Evolutionary conservation across 495 filamentous ascomycete species (phyloP).

Genomic region (Pyrenula aspistea): DNA sequence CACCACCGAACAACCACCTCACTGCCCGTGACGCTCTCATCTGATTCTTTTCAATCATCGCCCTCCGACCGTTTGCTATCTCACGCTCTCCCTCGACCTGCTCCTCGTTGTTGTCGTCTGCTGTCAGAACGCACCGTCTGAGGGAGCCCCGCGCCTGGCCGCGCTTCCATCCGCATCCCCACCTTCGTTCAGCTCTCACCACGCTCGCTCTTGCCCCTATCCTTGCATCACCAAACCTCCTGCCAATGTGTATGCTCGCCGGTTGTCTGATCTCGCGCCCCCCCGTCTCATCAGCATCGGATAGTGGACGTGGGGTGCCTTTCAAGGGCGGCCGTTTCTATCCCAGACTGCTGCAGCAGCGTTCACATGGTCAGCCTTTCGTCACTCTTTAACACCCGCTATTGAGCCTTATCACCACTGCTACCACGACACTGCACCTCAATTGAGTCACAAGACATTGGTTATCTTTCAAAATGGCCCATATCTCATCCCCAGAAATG

Average conservation of each 20-base stretch:
- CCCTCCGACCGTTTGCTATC: no score
- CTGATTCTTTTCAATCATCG: neutral
- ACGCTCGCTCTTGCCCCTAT: neutral
- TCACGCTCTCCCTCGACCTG: no score
- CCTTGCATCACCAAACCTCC: neutral
- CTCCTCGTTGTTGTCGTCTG: no score
- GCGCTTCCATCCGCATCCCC: neutral
- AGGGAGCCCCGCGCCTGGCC: neutral
- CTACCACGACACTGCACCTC: neutral
- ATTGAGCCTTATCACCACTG: neutral
- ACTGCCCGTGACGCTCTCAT: neutral
- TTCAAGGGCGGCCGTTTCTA: no score
- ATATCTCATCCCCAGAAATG: neutral
- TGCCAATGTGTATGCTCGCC: neutral
- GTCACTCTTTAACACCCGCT: neutral
- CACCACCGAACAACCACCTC: neutral
- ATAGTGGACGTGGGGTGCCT: no score
- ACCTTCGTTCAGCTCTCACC: neutral
- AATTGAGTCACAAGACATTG: neutral
- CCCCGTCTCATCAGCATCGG: no score
- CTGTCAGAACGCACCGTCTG: no score
- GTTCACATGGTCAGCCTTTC: neutral
- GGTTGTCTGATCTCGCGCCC: no score
- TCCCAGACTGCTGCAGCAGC: neutral
- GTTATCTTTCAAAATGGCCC: neutral